Conservation (phyloP, 805 yeast genomes). For the Soucietia sequanensis region DNA sequence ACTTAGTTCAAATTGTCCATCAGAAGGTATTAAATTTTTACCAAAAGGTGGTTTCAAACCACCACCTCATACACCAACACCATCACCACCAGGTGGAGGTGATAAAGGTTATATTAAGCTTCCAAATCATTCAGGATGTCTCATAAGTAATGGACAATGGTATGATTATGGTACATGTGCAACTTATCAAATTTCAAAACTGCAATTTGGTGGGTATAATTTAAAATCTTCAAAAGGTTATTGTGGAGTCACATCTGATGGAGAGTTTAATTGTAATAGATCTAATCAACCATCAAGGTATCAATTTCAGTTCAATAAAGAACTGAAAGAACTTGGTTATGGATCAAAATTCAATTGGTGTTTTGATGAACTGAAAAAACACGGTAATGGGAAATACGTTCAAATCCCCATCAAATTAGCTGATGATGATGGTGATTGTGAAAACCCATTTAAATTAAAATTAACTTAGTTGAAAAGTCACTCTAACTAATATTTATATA, state of each 20-base stretch:
- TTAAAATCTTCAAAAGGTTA: slow-evolving; percentile 69
- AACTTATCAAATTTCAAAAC: slow-evolving; percentile 54
- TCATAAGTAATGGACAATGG: slow-evolving; percentile 87
- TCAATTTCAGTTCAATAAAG: slow-evolving; percentile 58
- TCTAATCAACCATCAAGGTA: slow-evolving; percentile 13
- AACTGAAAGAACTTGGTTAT: slow-evolving; percentile 47
- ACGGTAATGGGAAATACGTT: slow-evolving; percentile 20
- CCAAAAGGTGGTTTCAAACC: slow-evolving; percentile 53
- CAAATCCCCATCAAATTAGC: slow-evolving; percentile 21
- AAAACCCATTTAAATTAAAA: background rate
- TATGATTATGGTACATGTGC: slow-evolving; percentile 84
- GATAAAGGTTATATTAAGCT: slow-evolving; percentile 42
- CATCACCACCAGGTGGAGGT: slow-evolving; percentile 16
- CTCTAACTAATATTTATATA: too few species aligned
- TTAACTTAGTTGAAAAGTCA: too few species aligned
- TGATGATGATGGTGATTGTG: slow-evolving; percentile 13
- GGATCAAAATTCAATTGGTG: slow-evolving; percentile 68
- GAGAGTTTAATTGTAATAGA: slow-evolving; percentile 19
- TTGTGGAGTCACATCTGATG: slow-evolving; percentile 50
- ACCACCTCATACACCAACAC: slow-evolving; percentile 27
- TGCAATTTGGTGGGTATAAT: slow-evolving; percentile 72
- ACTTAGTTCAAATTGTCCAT: slow-evolving; percentile 63
- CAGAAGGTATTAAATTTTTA: slow-evolving; percentile 60
- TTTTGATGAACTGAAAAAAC: slow-evolving; percentile 25
- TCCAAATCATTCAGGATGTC: slow-evolving; percentile 61